Percentiles rank a stretch among this genome's conserved stretches.
Conservation (phyloP, 805 yeast species). For the Jamesozyma gamospora region DNA sequence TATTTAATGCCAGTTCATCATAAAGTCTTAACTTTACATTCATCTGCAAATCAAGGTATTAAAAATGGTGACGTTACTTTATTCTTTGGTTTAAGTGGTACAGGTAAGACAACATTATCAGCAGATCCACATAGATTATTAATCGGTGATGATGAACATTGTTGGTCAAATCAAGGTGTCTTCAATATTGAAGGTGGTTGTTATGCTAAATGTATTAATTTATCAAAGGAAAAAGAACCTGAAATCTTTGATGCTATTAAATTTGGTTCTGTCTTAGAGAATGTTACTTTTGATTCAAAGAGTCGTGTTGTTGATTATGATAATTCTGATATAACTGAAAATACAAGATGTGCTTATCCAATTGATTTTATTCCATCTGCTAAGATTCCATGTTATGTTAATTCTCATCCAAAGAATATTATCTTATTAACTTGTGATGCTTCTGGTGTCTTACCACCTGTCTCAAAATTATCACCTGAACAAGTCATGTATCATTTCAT, state of each 20-base stretch:
- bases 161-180: conserved; percentile 98
- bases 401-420: conserved; percentile 85
- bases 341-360: conserved; percentile 98
- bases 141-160: conserved; percentile 98
- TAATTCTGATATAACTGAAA: conserved; percentile 79
- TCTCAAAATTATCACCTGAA: conserved; percentile 82
- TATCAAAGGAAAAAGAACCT: conserved; percentile 88
- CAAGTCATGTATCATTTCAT: conserved; percentile 99
- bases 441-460: conserved; percentile 95
- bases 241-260: conserved; percentile 92
- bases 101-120: conserved; percentile 94
- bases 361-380: conserved; percentile 95
- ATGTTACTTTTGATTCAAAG: conserved; percentile 72
- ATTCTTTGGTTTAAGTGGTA: conserved; percentile 94
- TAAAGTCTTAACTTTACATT: conserved; percentile 85
- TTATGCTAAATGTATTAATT: conserved; percentile 92
- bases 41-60: conserved; percentile 87
- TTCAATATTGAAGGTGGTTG: conserved; percentile 99
- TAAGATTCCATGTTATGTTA: conserved; percentile 86
- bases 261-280: conserved; percentile 91
- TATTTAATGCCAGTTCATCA: conserved; percentile 94
- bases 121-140: conserved; percentile 91
- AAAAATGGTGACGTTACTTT: conserved; percentile 78
- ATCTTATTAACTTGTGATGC: conserved; percentile 94
- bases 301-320: conserved; percentile 80